phyloP scores from a whole-genome alignment of 2,329 filamentous ascomycete genomes.

The Aspergillus ruber region DNA sequence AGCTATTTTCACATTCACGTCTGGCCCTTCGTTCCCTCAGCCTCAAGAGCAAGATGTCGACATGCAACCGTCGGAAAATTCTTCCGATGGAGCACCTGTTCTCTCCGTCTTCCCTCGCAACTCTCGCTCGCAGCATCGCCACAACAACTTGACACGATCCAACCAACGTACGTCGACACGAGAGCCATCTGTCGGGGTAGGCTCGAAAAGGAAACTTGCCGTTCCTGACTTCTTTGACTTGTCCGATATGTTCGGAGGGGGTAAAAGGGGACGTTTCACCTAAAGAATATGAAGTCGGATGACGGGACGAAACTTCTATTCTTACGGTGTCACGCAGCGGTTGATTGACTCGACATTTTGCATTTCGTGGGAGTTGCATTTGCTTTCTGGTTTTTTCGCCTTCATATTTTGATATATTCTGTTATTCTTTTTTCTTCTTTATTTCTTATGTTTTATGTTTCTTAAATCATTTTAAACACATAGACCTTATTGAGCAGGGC shows the following conservation, averaged over 20 bases:
- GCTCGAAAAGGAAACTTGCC: slow-evolving; percentile 43
- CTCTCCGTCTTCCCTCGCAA: slow-evolving; percentile 40
- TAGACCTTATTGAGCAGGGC: slow-evolving; percentile 28
- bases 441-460: slow-evolving; percentile 9
- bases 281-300: slow-evolving; percentile 27
- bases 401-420: slow-evolving; percentile 8
- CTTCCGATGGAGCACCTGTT: slow-evolving; percentile 30
- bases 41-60: slow-evolving; percentile 35
- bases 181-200: slow-evolving; percentile 33
- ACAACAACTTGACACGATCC: slow-evolving; percentile 31
- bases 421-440: slow-evolving; percentile 5
- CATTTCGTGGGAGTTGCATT: slow-evolving; percentile 29
- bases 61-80: slow-evolving; percentile 37
- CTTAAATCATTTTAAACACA: slow-evolving; percentile 20
- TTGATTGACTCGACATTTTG: slow-evolving; percentile 18
- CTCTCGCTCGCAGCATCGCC: slow-evolving; percentile 33
- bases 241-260: slow-evolving; percentile 40
- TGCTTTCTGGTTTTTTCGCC: slow-evolving; percentile 15
- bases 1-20: slow-evolving; percentile 39
- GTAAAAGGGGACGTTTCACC: slow-evolving; percentile 43
- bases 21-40: slow-evolving; percentile 34
- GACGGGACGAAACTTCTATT: slow-evolving; percentile 28
- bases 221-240: slow-evolving; percentile 47
- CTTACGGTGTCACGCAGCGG: slow-evolving; percentile 26
- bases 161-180: slow-evolving; percentile 32